Evolutionary conservation across 2,329 filamentous ascomycete species (phyloP).

Genomic region (Alternaria brassicae): DNA sequence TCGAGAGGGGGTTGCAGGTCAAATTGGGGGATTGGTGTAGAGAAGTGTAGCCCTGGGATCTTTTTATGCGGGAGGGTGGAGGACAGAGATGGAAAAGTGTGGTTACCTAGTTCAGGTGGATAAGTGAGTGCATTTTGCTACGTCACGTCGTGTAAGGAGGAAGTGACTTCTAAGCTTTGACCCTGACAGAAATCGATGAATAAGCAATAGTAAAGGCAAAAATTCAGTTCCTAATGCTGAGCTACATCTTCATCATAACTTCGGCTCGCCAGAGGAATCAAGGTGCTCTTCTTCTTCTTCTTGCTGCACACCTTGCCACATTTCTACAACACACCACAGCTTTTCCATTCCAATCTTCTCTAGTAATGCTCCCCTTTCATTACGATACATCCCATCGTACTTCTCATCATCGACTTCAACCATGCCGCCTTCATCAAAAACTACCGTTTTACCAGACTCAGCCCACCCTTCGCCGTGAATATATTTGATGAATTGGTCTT

Average conservation of each 20-base stretch:
- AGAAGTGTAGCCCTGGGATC: neutral
- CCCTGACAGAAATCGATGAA: neutral
- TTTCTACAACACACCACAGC: conserved; percentile 35
- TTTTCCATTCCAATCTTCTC: conserved; percentile 28
- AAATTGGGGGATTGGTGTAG: neutral
- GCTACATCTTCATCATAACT: neutral
- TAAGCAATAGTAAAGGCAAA: neutral
- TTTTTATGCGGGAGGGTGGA: neutral
- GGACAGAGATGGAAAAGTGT: too few relatives aligned
- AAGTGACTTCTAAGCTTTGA: neutral
- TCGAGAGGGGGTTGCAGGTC: neutral
- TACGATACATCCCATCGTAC: conserved; percentile 34
- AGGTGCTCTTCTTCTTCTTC: conserved; percentile 22
- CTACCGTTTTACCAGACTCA: conserved; percentile 26
- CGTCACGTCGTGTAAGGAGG: neutral
- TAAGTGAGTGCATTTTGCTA: neutral
- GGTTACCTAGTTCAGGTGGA: neutral
- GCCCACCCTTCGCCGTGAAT: conserved; percentile 35
- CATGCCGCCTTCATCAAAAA: conserved; percentile 25
- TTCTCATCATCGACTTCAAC: conserved; percentile 20
- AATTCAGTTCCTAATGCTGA: neutral
- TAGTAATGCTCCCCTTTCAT: conserved; percentile 32
- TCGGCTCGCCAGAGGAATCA: neutral
- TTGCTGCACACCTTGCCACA: conserved; percentile 38
- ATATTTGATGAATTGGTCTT: conserved; percentile 36